These are phyloP conservation scores for Tricholoma bakamatsutake DNA, from an alignment of 768 basidiomycete species.

Conservation along the genomic window DNA sequence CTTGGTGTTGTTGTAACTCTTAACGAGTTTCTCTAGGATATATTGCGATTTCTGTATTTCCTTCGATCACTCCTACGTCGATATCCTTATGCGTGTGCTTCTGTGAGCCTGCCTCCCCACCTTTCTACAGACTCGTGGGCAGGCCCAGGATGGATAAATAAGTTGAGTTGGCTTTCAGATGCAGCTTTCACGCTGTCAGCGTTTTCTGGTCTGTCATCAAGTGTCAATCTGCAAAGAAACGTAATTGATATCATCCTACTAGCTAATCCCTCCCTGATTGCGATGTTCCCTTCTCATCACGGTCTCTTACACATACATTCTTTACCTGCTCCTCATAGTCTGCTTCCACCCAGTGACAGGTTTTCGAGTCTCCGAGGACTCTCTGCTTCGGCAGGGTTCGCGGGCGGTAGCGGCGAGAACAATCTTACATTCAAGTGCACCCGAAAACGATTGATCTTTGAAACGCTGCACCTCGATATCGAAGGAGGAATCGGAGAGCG, in stretches of 20 bases:
- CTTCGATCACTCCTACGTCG: conserved; percentile 57
- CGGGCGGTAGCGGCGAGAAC: conserved; percentile 81
- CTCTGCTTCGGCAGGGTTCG: conserved; percentile 42
- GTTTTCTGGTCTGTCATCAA: conserved; percentile 56
- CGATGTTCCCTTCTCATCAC: conserved; percentile 78
- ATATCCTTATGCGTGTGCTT: conserved; percentile 57
- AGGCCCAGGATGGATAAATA: conserved; percentile 68
- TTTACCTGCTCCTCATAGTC: conserved; percentile 68
- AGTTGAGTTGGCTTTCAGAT: conserved; percentile 76
- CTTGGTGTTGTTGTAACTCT: neutral
- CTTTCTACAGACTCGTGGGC: conserved; percentile 53
- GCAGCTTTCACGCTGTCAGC: conserved; percentile 67
- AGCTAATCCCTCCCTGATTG: conserved; percentile 75
- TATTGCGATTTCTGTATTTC: conserved; percentile 67
- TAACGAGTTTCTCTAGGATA: conserved; percentile 38
- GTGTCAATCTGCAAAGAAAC: neutral
- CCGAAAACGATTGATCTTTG: conserved; percentile 80
- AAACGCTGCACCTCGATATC: conserved; percentile 84
- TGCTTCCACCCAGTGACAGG: conserved; percentile 75
- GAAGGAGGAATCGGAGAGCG: conserved; percentile 82
- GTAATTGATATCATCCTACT: neutral
- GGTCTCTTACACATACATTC: conserved; percentile 76
- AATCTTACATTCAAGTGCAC: conserved; percentile 94
- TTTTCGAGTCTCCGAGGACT: conserved; percentile 82
- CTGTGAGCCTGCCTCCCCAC: conserved; percentile 61